Percentiles rank a stretch among this genome's conserved stretches.
Conservation (phyloP, 352 stramenopile genomes). For the Phytophthora foliorum region DNA sequence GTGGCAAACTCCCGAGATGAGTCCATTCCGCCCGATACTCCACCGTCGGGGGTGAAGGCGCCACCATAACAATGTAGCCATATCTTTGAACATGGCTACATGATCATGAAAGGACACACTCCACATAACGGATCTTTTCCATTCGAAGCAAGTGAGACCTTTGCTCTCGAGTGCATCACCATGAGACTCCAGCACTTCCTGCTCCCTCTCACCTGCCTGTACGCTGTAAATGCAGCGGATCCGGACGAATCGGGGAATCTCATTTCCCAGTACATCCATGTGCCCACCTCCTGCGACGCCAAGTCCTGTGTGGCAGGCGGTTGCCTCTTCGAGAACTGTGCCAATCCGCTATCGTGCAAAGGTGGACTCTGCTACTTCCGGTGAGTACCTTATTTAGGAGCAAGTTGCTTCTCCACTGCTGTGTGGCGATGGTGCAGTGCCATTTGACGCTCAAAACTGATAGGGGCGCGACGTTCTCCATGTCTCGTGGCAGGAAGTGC, state of each 20-base stretch:
- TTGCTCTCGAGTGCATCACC: neutral
- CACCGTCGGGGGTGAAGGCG: too few relatives aligned
- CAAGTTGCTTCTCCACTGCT: neutral
- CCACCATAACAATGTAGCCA: slow-evolving; percentile 4
- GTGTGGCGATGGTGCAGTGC: neutral
- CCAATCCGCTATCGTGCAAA: slow-evolving; percentile 46
- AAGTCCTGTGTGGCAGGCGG: slow-evolving; percentile 50
- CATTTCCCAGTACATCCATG: slow-evolving; percentile 44
- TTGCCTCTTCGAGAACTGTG: slow-evolving; percentile 67
- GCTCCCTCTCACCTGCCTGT: slow-evolving; percentile 14
- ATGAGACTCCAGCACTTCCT: slow-evolving; percentile 19
- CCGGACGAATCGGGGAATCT: slow-evolving; percentile 20
- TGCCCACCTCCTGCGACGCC: slow-evolving; percentile 49
- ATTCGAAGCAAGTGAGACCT: neutral
- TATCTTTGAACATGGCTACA: slow-evolving; percentile 8
- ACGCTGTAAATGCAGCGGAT: slow-evolving; percentile 1
- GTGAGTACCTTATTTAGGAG: slow-evolving; percentile 33
- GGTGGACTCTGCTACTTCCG: slow-evolving; percentile 69
- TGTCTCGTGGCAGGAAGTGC: slow-evolving; percentile 51
- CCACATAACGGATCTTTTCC: slow-evolving; percentile 8
- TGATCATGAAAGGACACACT: slow-evolving; percentile 21
- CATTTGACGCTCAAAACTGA: slow-evolving; percentile 26
- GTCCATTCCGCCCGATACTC: too few relatives aligned
- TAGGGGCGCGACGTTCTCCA: slow-evolving; percentile 44
- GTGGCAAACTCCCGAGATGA: slow-evolving; percentile 55